phyloP scores from a whole-genome alignment of 106 monocot genomes.

The Ottelia alismoides region DNA sequence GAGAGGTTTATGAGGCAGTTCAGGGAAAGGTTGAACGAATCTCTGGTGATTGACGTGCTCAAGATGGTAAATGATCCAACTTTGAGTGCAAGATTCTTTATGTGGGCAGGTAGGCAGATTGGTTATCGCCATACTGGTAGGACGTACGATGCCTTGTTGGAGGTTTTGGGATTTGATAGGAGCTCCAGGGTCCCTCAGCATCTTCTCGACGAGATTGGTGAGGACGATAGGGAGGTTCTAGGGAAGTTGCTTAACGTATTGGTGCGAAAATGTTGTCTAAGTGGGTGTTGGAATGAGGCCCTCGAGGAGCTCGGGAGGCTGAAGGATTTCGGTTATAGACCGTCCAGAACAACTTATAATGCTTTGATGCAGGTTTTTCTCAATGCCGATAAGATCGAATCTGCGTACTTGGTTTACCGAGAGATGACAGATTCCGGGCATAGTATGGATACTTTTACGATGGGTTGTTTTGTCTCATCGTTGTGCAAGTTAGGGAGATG shows the following conservation, averaged over 20 bases:
- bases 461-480: slow-evolving; percentile 56
- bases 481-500: slow-evolving; percentile 78
- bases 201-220: slow-evolving; percentile 53
- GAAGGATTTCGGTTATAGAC: slow-evolving; percentile 73
- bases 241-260: slow-evolving; percentile 71
- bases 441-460: slow-evolving; percentile 47
- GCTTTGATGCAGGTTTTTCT: slow-evolving; percentile 62
- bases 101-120: slow-evolving; percentile 83
- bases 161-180: slow-evolving; percentile 41
- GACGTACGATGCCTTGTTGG: slow-evolving; percentile 46
- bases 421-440: slow-evolving; percentile 73
- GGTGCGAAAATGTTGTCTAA: slow-evolving; percentile 57
- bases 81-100: slow-evolving; percentile 64
- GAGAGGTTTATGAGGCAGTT: slow-evolving; percentile 50
- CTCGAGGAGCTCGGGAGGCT: slow-evolving; percentile 80
- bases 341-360: slow-evolving; percentile 58
- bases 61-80: slow-evolving; percentile 30
- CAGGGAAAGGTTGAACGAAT: slow-evolving; percentile 42
- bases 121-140: slow-evolving; percentile 55
- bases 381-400: slow-evolving; percentile 52
- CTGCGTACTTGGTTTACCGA: slow-evolving; percentile 61
- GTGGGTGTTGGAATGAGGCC: slow-evolving; percentile 63
- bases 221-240: slow-evolving; percentile 75
- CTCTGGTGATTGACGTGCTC: slow-evolving; percentile 56
- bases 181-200: slow-evolving; percentile 28